Conservation (phyloP, 2,329 filamentous ascomycete species). For the Stemphylium lycopersici region DNA sequence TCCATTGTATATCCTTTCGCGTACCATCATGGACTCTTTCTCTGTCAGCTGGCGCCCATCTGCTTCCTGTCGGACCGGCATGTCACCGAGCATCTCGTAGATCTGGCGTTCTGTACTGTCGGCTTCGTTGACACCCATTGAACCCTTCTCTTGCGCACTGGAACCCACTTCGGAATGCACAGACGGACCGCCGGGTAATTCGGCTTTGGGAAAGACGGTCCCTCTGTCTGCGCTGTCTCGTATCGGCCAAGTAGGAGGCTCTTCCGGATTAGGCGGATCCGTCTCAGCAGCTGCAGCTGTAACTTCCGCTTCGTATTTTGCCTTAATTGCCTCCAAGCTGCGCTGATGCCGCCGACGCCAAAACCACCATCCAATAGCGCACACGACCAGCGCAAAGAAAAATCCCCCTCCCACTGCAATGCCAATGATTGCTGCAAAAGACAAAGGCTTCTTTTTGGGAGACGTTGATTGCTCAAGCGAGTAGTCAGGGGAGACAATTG, state of each 20-base stretch:
- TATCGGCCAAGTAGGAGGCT: constrained; percentile 29
- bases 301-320: constrained; percentile 31
- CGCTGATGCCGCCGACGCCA: constrained; percentile 37
- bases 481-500: constrained; percentile 43
- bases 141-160: constrained; percentile 25
- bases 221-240: constrained; percentile 28
- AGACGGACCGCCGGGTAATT: constrained; percentile 47
- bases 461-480: constrained; percentile 5
- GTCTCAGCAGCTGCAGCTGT: constrained; percentile 30
- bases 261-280: constrained; percentile 26
- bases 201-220: constrained; percentile 54
- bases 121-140: constrained; percentile 34
- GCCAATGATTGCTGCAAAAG: constrained; percentile 51
- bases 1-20: constrained; percentile 56
- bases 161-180: constrained; percentile 22
- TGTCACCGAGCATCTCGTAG: constrained; percentile 61
- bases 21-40: constrained; percentile 55
- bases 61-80: constrained; percentile 60
- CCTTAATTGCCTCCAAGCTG: constrained; percentile 30
- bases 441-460: constrained; percentile 11
- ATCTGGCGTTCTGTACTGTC: constrained; percentile 48
- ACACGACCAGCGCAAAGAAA: constrained; percentile 39
- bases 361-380: constrained; percentile 42
- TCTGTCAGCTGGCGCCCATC: constrained; percentile 55
- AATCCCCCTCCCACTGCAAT: constrained; percentile 52